Evolutionary conservation across 2,329 filamentous ascomycete species (phyloP).

Genomic region (Diaporthe humulicola): DNA sequence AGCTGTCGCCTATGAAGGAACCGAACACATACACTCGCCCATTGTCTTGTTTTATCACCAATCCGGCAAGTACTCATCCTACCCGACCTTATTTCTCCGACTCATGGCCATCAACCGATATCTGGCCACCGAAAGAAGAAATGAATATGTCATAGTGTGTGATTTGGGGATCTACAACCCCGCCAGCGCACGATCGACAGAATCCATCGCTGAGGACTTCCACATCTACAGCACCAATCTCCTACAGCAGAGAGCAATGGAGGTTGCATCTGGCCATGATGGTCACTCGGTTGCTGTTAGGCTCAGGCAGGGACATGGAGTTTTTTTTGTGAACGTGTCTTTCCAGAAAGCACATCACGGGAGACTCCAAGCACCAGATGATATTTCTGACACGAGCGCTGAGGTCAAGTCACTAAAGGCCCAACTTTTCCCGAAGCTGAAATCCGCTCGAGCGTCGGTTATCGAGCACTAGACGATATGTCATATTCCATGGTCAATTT

Average conservation of each 20-base stretch:
- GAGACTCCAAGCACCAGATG: not conserved
- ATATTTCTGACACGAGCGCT: not conserved
- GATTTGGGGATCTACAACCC: not conserved
- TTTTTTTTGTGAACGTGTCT: not conserved
- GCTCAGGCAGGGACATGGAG: not conserved
- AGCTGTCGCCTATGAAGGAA: not conserved
- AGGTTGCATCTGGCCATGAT: not conserved
- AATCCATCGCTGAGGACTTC: conserved; percentile 6
- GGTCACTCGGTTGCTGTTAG: conserved; percentile 2
- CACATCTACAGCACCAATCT: not conserved
- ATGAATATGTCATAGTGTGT: not conserved
- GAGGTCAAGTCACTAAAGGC: not conserved
- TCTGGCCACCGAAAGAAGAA: not conserved
- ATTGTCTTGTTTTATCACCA: not conserved
- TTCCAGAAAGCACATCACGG: not conserved
- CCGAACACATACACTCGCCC: not conserved
- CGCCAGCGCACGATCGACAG: not conserved
- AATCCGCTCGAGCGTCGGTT: not conserved
- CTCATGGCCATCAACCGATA: not conserved
- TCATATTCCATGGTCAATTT: not conserved
- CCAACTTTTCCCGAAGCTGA: not conserved
- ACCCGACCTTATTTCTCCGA: not conserved
- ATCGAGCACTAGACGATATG: not conserved
- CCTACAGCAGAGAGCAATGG: not conserved
- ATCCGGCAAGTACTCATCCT: not conserved